Evolutionary conservation across 2,329 filamentous ascomycete genomes (phyloP).

Genomic region (Colletotrichum somersetense): DNA sequence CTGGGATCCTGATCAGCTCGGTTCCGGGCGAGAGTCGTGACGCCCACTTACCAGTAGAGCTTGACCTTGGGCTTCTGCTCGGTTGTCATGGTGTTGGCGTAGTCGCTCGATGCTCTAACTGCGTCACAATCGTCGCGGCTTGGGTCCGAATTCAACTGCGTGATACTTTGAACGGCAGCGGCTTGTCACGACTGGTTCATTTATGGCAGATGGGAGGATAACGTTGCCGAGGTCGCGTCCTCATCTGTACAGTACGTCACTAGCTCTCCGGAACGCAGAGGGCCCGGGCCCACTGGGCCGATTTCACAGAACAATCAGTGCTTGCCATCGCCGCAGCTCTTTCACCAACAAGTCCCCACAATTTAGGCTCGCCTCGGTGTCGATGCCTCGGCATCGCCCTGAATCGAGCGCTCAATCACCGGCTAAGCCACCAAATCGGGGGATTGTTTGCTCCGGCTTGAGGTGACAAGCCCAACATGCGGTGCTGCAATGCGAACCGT

Average conservation of each 20-base stretch:
- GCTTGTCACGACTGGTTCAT: neutral
- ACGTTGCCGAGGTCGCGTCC: constrained; percentile 12
- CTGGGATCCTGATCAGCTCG: constrained; percentile 57
- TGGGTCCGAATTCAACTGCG: neutral
- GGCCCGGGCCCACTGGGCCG: constrained; percentile 33
- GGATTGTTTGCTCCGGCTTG: constrained; percentile 1
- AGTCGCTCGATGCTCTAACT: neutral
- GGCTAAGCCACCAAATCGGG: constrained; percentile 10
- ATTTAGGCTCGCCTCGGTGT: constrained; percentile 36
- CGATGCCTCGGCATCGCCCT: constrained; percentile 13
- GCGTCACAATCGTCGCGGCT: neutral
- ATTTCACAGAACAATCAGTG: constrained; percentile 20
- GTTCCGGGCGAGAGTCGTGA: too few relatives aligned
- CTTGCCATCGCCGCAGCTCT: constrained; percentile 22
- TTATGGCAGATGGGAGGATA: neutral
- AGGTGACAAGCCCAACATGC: neutral
- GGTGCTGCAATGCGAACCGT: neutral
- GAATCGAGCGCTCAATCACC: constrained; percentile 6
- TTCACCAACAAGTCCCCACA: constrained; percentile 14
- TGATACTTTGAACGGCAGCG: neutral
- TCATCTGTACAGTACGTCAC: constrained; percentile 38
- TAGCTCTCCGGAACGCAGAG: constrained; percentile 32
- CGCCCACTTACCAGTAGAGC: constrained; percentile 69
- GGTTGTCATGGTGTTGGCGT: constrained; percentile 13
- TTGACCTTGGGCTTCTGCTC: constrained; percentile 65